Evolutionary conservation across 352 stramenopile genomes (phyloP).

Genomic region (Thalassiosira allenii): DNA sequence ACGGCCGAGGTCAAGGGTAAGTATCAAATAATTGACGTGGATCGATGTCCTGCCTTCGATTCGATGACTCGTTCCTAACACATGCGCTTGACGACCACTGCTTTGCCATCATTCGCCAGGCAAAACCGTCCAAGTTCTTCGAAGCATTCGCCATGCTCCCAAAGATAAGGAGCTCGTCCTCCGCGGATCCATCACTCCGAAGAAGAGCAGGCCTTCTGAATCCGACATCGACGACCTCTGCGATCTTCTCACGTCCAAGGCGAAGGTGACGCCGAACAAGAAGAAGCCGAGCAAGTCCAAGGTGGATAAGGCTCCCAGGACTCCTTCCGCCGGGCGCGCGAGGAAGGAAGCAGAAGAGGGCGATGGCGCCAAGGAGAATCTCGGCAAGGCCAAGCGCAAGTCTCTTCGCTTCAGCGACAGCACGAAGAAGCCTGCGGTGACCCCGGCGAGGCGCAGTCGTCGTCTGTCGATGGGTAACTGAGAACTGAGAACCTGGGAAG

Average conservation of each 20-base stretch:
- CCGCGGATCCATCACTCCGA: slow-evolving; percentile 34
- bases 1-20: slow-evolving; percentile 20
- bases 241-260: slow-evolving; percentile 12
- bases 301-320: background rate
- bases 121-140: slow-evolving; percentile 32
- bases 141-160: slow-evolving; percentile 42
- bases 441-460: too few relatives aligned
- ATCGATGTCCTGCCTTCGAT: too few relatives aligned
- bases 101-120: slow-evolving; percentile 7
- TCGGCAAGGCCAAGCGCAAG: slow-evolving; percentile 5
- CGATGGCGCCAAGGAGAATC: slow-evolving; percentile 21
- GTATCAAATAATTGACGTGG: too few relatives aligned
- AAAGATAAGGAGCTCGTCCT: slow-evolving; percentile 42
- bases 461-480: too few relatives aligned
- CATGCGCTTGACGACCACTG: too few relatives aligned
- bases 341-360: slow-evolving; percentile 12
- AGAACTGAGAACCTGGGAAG: too few relatives aligned
- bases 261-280: slow-evolving; percentile 30
- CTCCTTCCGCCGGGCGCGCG: background rate
- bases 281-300: slow-evolving; percentile 16
- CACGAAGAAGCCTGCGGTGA: too few relatives aligned
- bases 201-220: slow-evolving; percentile 12
- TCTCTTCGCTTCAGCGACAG: too few relatives aligned
- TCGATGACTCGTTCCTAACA: too few relatives aligned
- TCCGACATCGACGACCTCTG: slow-evolving; percentile 25